phyloP scores from a whole-genome alignment of 176 grass and related monocot species.

The Typha latifolia region DNA sequence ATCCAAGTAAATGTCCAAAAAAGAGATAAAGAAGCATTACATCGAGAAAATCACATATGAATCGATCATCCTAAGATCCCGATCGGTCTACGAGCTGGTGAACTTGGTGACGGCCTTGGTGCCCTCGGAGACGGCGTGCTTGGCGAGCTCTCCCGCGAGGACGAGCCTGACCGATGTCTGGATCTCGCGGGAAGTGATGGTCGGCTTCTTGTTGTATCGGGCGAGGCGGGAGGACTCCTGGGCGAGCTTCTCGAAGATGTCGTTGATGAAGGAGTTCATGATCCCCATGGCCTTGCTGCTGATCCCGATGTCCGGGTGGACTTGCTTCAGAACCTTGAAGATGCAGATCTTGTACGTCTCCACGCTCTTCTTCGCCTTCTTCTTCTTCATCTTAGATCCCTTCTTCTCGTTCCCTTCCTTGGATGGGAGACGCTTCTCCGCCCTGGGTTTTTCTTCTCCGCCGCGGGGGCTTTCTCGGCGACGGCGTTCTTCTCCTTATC shows the following conservation, averaged over 20 bases:
- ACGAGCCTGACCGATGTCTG: constrained; percentile 57
- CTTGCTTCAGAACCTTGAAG: constrained; percentile 83
- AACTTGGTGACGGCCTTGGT: constrained; percentile 78
- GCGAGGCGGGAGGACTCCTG: constrained; percentile 37
- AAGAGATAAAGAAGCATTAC: too few species aligned
- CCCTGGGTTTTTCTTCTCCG: constrained; percentile 55
- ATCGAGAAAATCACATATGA: too few species aligned
- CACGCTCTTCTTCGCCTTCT: constrained; percentile 50
- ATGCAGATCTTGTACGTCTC: constrained; percentile 97
- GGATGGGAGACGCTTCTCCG: constrained; percentile 38
- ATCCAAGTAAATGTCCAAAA: too few species aligned
- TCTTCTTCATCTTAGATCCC: constrained; percentile 11
- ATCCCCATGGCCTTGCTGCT: constrained; percentile 90
- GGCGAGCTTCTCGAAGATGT: constrained; percentile 79
- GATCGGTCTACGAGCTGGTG: constrained; percentile 24
- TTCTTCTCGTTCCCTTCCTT: constrained; percentile 38
- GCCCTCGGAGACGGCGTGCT: constrained; percentile 59
- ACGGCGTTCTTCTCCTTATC: constrained; percentile 26
- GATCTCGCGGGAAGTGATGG: constrained; percentile 70
- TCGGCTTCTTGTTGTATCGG: constrained; percentile 74
- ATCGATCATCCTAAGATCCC: background rate
- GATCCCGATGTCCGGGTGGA: constrained; percentile 84
- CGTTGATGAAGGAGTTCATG: constrained; percentile 92
- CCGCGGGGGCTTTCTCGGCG: constrained; percentile 20
- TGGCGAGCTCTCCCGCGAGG: constrained; percentile 57